These are phyloP conservation scores for Phaseolus lunatus DNA, from an alignment of 306 rosid species.

Conservation along the genomic window DNA sequence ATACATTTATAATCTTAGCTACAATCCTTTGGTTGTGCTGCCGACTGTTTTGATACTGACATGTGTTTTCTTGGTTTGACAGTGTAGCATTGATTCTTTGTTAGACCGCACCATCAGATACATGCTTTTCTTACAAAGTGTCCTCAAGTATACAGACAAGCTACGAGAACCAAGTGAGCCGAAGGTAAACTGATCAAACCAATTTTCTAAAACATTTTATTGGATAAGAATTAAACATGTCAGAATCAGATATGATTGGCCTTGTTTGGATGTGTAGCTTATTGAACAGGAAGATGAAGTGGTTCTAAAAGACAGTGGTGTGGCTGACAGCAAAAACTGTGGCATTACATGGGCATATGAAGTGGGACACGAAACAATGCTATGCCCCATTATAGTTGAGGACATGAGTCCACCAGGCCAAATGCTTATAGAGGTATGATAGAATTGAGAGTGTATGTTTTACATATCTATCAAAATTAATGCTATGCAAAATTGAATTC, in stretches of 20 bases:
- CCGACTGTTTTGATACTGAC: slow-evolving; percentile 27
- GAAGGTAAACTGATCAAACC: slow-evolving; percentile 60
- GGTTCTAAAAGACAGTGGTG: slow-evolving; percentile 52
- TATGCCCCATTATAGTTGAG: slow-evolving; percentile 86
- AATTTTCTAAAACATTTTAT: background rate
- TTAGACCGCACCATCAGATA: slow-evolving; percentile 84
- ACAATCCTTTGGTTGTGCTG: background rate
- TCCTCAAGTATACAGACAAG: slow-evolving; percentile 70
- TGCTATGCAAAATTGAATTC: background rate
- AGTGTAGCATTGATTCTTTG: slow-evolving; percentile 94
- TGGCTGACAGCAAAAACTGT: slow-evolving; percentile 41
- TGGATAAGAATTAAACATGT: background rate
- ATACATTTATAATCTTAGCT: slow-evolving; percentile 13
- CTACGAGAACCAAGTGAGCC: slow-evolving; percentile 68
- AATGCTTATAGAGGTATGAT: slow-evolving; percentile 88
- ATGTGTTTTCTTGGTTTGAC: slow-evolving; percentile 53
- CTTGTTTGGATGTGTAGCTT: slow-evolving; percentile 57
- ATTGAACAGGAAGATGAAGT: slow-evolving; percentile 55
- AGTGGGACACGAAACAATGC: slow-evolving; percentile 68
- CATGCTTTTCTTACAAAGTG: slow-evolving; percentile 79
- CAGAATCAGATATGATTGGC: slow-evolving; percentile 28
- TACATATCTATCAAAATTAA: background rate
- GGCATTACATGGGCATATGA: slow-evolving; percentile 89
- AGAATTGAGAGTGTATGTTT: background rate
- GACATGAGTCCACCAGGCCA: slow-evolving; percentile 79